These are phyloP conservation scores for Cytospora leucostoma DNA, from an alignment of 2,329 filamentous ascomycete genomes.

Conservation along the genomic window DNA sequence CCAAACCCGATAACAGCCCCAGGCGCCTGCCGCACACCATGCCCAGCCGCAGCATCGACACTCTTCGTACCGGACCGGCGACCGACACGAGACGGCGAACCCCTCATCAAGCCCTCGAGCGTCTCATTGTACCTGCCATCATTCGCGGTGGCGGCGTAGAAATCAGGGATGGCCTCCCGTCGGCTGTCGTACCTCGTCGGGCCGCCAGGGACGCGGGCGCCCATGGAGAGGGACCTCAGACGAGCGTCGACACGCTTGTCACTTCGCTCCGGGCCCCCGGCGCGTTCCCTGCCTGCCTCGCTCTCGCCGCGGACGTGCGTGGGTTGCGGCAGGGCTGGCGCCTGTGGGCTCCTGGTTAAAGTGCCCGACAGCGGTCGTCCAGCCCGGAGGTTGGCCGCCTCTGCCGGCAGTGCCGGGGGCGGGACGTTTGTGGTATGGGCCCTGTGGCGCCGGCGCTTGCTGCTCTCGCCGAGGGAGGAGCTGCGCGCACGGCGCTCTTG, in stretches of 20 bases:
- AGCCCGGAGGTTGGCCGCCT: neutral
- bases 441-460: neutral
- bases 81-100: constrained; percentile 39
- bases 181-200: neutral
- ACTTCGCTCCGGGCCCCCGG: constrained; percentile 15
- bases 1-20: constrained; percentile 24
- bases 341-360: no score
- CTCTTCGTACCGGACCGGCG: constrained; percentile 22
- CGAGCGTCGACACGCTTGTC: constrained; percentile 13
- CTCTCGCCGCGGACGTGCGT: neutral
- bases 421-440: neutral
- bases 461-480: neutral
- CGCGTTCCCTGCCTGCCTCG: constrained; percentile 8
- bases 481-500: neutral
- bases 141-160: neutral
- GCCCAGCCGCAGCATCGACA: neutral
- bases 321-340: no score
- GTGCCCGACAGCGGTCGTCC: neutral
- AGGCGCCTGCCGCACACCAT: constrained; percentile 18
- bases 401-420: neutral
- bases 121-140: constrained; percentile 34
- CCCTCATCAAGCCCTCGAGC: constrained; percentile 49
- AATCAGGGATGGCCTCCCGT: neutral
- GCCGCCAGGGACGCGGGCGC: neutral
- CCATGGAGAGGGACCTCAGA: constrained; percentile 1